Base-by-base conservation (phyloP, 495 filamentous ascomycete species). In the Eremomyces bilateralis region DNA sequence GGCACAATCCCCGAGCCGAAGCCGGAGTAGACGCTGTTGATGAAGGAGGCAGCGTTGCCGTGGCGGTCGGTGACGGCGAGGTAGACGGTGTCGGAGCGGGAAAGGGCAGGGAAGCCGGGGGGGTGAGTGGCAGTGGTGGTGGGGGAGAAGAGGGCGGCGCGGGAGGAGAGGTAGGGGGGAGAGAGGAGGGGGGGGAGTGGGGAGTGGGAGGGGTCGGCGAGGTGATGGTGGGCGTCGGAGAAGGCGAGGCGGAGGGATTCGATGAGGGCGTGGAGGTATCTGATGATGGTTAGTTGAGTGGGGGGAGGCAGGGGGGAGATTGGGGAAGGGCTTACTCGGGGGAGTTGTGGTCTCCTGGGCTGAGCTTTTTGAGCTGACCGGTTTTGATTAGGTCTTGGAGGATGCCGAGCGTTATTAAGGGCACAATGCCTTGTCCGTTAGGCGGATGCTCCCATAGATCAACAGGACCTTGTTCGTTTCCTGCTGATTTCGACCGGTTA, bases 381-480 rank as follows among this genome's bases (percentile, higher is more conserved):
- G 51, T 51, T n/a, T 64, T 62, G 53, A 91, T 80, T 3, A 97
- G 65, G 44, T 78, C 68, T 47, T 91, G 71, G 29, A 97, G 59
- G 41, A 95, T 85, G 2, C 90, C 88, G 0, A 97, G 61, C 1
- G 88, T 76, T 70, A 95, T 90, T 25, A 95, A 62, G 3, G 88
- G 90, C 0, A 95, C 82, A 41, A 97, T 76, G 8, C 88, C 88
- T 53, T 97, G 88, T 0, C 90, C 84, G 56, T 94, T 95, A n/a
- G 88, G 88, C 25, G 88, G 81, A 54, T 93, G 84, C 43, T 97
- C 88, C 84, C 84, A 95, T 1, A 97, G 50, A 44, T 88, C 71
- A 15, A 93, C 62, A n/a, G 70, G 73, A 1, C 57, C 42, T 21
- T 60, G 42, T 24, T 56, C 48, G 1, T 34, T 35, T 24, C 15